phyloP scores from a whole-genome alignment of 2,329 filamentous ascomycete species.

The Fusarium sp. region DNA sequence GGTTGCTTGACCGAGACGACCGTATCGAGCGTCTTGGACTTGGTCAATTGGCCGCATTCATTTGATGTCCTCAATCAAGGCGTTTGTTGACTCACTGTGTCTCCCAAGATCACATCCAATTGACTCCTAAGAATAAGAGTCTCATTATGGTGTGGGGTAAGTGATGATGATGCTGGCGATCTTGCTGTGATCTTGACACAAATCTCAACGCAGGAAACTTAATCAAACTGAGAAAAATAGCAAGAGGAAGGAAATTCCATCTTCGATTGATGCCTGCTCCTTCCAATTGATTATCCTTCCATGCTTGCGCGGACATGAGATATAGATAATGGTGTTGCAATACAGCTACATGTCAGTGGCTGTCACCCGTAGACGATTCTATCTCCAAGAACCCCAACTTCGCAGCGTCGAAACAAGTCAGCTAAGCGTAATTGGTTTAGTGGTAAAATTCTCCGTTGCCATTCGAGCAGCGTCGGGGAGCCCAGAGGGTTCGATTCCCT shows the following conservation, averaged over 20 bases:
- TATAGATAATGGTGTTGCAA: too few species aligned
- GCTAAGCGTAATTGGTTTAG: not conserved
- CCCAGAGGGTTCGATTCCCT: not conserved
- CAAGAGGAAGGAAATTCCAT: fast-evolving
- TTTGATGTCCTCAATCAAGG: fast-evolving
- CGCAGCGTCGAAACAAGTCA: fast-evolving
- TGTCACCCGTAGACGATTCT: too few species aligned
- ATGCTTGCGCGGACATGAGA: fast-evolving
- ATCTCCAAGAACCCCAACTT: fast-evolving
- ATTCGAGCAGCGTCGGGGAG: not conserved
- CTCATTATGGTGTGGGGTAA: not conserved
- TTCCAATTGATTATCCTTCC: fast-evolving
- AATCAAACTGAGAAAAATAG: too few species aligned
- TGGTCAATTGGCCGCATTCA: fast-evolving
- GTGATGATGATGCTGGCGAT: not conserved
- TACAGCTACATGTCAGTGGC: fast-evolving
- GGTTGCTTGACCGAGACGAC: not conserved
- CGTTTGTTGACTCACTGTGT: fast-evolving
- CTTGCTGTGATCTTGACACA: not conserved
- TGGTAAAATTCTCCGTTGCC: constrained; percentile 1
- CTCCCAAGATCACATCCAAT: too few species aligned
- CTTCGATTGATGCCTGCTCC: fast-evolving
- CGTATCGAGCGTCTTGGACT: too few species aligned
- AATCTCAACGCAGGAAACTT: fast-evolving
- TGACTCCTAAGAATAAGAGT: not conserved